Base-by-base conservation (phyloP, 140 eudicot species). In the Ambrosia hybrid region DNA sequence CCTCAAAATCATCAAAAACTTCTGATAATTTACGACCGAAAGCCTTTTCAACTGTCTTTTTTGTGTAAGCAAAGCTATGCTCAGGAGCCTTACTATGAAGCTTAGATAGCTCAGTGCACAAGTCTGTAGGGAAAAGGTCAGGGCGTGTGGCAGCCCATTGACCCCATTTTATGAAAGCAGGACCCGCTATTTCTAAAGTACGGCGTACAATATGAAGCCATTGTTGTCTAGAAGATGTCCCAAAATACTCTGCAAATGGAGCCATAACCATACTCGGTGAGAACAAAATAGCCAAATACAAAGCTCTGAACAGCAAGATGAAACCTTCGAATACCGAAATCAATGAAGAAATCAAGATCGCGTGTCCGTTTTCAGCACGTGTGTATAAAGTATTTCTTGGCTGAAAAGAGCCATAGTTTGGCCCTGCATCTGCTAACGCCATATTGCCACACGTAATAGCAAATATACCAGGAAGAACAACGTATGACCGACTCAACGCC, bases 101-200 rank as follows among this genome's bases (percentile, higher is more conserved):
- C 84, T 86, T 95, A 41, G 97, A 81, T 11, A 95, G 87, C 77
- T 95, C 99, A 6, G 80, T 65, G 65, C 99, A 95, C 45, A 95
- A 78, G 60, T 95, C 97, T 13, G 79, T 80, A 6, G 97, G 97
- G 17, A 95, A 95, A 33, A 95, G 89, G 80, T 91, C 97, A 0
- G 99, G 97, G 7, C 99, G 79, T 49, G 97, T 91, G 66, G 99
- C 99, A 4, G 96, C 99, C 97, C 99, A 95, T 67, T 94, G 99
- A 68, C 99, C 99, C 99, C 99, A 94, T 72, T 90, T 94, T 69
- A 94, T 94, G 57, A 94, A 94, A 0, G 99, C 97, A 2, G 99
- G 99, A 57, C 99, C 99, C 3, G 97, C 99, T 71, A 75, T 83
- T 83, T 91, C 97, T 30, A 94, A 80, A 3, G 99, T 91, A n/a